These are phyloP conservation scores for Escallonia herrerae DNA, from an alignment of 129 eudicot species.

Conservation along the genomic window DNA sequence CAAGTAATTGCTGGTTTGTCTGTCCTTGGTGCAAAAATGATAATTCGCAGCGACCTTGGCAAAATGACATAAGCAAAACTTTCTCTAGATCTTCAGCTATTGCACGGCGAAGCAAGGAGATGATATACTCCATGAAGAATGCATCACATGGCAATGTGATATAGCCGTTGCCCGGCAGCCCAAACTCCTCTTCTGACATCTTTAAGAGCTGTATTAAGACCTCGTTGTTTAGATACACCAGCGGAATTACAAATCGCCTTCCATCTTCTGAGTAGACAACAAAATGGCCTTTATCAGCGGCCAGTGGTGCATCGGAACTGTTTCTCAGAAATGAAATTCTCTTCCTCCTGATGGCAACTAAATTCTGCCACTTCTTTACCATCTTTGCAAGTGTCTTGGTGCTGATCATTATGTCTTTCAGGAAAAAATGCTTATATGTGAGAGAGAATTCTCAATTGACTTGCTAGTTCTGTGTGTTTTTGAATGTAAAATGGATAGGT, in stretches of 20 bases:
- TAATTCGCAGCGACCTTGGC: neutral
- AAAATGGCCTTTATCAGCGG: conserved; percentile 46
- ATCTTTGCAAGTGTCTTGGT: conserved; percentile 33
- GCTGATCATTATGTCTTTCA: conserved; percentile 8
- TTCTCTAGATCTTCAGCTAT: neutral
- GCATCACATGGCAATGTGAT: conserved; percentile 41
- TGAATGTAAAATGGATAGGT: conserved; percentile 5
- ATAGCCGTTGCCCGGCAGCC: neutral
- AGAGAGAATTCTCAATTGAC: neutral
- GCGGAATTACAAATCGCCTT: conserved; percentile 45
- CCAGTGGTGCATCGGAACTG: neutral
- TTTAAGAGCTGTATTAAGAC: conserved; percentile 47
- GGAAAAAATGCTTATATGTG: neutral
- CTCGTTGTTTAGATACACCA: conserved; percentile 36
- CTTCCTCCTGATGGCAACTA: conserved; percentile 6
- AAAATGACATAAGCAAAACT: conserved; percentile 6
- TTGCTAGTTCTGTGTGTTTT: neutral
- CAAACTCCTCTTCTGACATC: conserved; percentile 56
- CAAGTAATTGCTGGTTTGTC: conserved; percentile 1
- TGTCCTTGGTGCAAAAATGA: neutral
- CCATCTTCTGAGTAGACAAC: conserved; percentile 46
- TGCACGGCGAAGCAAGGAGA: conserved; percentile 11
- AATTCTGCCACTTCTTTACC: conserved; percentile 31
- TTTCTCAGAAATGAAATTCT: conserved; percentile 10
- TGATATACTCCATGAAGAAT: conserved; percentile 22